phyloP scores from a whole-genome alignment of 129 eudicot species.

The Tanacetum coccineum region DNA sequence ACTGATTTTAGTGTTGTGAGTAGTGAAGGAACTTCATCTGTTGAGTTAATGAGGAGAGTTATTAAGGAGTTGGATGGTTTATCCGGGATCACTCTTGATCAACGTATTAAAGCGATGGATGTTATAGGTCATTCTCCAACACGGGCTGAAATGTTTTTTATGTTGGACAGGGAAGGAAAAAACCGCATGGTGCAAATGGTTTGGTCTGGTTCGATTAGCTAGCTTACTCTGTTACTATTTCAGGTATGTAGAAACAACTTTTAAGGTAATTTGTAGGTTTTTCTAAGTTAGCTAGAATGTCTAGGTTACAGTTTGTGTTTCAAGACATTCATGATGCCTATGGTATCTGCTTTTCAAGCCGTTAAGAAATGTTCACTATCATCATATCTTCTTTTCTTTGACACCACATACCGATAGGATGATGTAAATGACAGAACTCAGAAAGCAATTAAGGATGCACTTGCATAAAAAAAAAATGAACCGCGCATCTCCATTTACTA shows the following conservation, averaged over 20 bases:
- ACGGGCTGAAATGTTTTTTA: conserved; percentile 9
- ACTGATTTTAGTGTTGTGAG: not conserved
- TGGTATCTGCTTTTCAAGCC: not conserved
- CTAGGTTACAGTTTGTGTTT: not conserved
- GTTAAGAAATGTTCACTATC: too few relatives aligned
- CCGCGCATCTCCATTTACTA: not conserved
- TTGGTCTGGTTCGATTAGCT: conserved; percentile 3
- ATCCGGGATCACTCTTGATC: conserved; percentile 11
- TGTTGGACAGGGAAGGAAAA: not conserved
- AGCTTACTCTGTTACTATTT: not conserved
- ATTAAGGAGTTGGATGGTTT: conserved; percentile 6
- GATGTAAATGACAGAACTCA: not conserved
- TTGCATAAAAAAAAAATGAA: not conserved
- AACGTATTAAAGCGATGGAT: not conserved
- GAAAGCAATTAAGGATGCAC: not conserved
- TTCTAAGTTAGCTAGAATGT: not conserved
- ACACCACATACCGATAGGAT: too few relatives aligned
- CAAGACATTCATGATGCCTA: not conserved
- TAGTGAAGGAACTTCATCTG: not conserved
- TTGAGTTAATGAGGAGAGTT: conserved; percentile 4
- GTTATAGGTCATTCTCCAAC: conserved; percentile 12
- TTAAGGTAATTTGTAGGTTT: not conserved
- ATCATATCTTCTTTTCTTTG: too few relatives aligned
- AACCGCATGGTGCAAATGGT: not conserved
- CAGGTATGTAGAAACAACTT: not conserved